Percentiles rank a stretch among this genome's conserved stretches.
Conservation (phyloP, 306 rosid genomes). For the Cajanus cajan region DNA sequence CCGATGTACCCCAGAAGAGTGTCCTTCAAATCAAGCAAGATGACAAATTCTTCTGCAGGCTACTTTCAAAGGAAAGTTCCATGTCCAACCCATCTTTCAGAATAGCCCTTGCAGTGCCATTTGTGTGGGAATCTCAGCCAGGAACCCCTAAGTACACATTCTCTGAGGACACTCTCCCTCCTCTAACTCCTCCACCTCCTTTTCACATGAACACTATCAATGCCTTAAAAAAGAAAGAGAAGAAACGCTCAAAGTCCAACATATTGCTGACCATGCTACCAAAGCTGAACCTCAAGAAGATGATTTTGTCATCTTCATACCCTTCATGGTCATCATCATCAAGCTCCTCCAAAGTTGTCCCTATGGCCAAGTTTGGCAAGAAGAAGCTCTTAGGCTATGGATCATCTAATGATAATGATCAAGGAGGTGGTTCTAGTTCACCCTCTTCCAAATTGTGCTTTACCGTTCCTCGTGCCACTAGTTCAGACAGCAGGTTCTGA, state of each 20-base stretch:
- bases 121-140: conserved; percentile 84
- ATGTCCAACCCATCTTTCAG: conserved; percentile 57
- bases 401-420: conserved; percentile 48
- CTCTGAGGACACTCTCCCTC: conserved; percentile 53
- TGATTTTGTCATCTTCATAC: background rate
- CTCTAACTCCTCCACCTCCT: conserved; percentile 90
- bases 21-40: conserved; percentile 57
- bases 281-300: conserved; percentile 44
- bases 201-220: conserved; percentile 33
- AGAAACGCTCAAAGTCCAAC: conserved; percentile 48
- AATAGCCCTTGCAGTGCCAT: conserved; percentile 63
- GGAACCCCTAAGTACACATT: conserved; percentile 70
- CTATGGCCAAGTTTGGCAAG: background rate
- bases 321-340: conserved; percentile 24
- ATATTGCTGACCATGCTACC: conserved; percentile 35
- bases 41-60: conserved; percentile 62
- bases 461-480: conserved; percentile 26
- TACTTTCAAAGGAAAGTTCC: conserved; percentile 73
- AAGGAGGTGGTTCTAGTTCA: conserved; percentile 30
- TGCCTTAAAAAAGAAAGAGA: conserved; percentile 19
- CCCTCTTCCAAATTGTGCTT: conserved; percentile 61
- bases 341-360: conserved; percentile 29
- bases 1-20: conserved; percentile 47
- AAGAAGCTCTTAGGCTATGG: conserved; percentile 40
- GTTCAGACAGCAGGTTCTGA: conserved; percentile 22